A percentile compares a stretch with the other conserved stretches of the same genome.
These are phyloP conservation scores for Pythium insidiosum DNA, from an alignment of 352 stramenopile genomes.

Conservation along the genomic window DNA sequence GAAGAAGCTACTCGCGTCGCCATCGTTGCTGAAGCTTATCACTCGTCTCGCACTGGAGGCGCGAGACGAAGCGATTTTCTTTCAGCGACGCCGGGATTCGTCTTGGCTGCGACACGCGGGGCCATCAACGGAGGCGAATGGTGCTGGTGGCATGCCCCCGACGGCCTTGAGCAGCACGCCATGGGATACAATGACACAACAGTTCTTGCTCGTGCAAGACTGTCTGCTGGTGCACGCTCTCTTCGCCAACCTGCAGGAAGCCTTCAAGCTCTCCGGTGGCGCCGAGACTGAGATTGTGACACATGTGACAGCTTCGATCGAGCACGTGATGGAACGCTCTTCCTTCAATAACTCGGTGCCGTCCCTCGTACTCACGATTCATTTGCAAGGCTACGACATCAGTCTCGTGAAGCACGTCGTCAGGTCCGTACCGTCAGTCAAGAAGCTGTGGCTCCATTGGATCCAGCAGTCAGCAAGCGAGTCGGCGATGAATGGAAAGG, in stretches of 20 bases:
- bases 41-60: slow-evolving; percentile 29
- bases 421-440: slow-evolving; percentile 26
- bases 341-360: too few relatives aligned
- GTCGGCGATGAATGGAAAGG: neutral
- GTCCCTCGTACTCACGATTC: slow-evolving; percentile 34
- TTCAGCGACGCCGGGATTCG: slow-evolving; percentile 34
- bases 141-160: too few relatives aligned
- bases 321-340: too few relatives aligned
- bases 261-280: neutral
- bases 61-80: slow-evolving; percentile 31
- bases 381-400: slow-evolving; percentile 40
- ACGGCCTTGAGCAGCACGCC: too few relatives aligned
- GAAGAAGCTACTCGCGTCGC: slow-evolving; percentile 27
- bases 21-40: slow-evolving; percentile 31
- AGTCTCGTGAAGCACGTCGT: slow-evolving; percentile 25
- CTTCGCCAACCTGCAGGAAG: slow-evolving; percentile 19
- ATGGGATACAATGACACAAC: slow-evolving; percentile 22
- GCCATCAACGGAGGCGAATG: too few relatives aligned
- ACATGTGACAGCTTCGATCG: slow-evolving; percentile 1
- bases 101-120: too few relatives aligned
- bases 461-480: slow-evolving; percentile 16
- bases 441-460: slow-evolving; percentile 46
- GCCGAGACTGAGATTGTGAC: neutral
- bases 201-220: slow-evolving; percentile 47
- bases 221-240: slow-evolving; percentile 45